phyloP scores from a whole-genome alignment of 352 stramenopile species.

The Globisporangium megalacanthum region DNA sequence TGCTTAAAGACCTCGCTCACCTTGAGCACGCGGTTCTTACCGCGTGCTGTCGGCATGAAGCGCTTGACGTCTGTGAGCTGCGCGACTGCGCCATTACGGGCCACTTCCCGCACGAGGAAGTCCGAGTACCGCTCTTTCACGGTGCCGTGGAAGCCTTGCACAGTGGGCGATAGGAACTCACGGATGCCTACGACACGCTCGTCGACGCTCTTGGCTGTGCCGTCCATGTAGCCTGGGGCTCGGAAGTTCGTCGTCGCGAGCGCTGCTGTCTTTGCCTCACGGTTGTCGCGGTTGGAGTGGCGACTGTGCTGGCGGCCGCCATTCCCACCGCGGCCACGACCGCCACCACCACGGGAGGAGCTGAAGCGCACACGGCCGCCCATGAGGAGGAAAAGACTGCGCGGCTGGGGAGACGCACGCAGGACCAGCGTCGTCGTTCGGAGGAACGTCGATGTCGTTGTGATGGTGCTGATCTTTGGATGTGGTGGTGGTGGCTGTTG shows the following conservation, averaged over 20 bases:
- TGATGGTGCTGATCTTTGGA: neutral
- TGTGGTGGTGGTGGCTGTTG: no score
- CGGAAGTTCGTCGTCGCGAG: conserved; percentile 36
- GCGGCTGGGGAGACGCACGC: neutral
- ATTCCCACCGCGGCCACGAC: conserved; percentile 13
- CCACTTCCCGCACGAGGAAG: conserved; percentile 89
- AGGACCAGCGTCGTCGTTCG: neutral
- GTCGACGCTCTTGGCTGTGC: conserved; percentile 64
- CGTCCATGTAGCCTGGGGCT: conserved; percentile 66
- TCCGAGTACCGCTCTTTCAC: conserved; percentile 91
- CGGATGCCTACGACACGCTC: conserved; percentile 72
- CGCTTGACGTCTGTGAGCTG: conserved; percentile 59
- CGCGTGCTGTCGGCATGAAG: conserved; percentile 18
- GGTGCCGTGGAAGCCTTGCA: conserved; percentile 74
- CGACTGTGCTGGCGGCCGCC: conserved; percentile 7
- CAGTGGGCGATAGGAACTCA: conserved; percentile 50
- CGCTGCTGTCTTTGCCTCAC: conserved; percentile 12
- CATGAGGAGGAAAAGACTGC: neutral
- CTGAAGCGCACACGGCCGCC: conserved; percentile 10
- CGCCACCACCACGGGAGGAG: conserved; percentile 20
- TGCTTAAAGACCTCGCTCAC: conserved; percentile 80
- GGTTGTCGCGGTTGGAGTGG: neutral
- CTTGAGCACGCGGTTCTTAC: conserved; percentile 40
- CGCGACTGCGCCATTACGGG: conserved; percentile 44
- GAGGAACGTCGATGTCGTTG: neutral